Percentiles rank a stretch among this genome's conserved stretches.
phyloP scores from a whole-genome alignment of 148 eudicot genomes.

The Euryodendron excelsum region DNA sequence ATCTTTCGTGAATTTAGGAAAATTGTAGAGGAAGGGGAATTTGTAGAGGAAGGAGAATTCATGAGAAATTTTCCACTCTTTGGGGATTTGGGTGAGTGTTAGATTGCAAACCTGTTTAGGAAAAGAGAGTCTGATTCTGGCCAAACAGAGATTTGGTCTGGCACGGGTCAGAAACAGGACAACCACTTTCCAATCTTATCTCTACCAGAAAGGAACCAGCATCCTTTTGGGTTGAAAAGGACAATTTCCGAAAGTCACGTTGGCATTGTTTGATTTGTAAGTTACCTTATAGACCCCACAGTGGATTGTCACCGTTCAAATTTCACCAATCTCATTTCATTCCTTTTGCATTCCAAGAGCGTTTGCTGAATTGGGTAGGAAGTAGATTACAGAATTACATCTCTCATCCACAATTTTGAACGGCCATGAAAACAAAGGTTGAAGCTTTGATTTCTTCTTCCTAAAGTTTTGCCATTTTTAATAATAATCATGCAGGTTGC shows the following conservation, averaged over 20 bases:
- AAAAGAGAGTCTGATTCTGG: not conserved
- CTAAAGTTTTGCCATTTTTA: not conserved
- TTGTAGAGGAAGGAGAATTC: no score
- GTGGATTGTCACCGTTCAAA: not conserved
- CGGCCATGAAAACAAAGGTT: not conserved
- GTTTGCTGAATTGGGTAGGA: no score
- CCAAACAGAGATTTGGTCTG: not conserved
- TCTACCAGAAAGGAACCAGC: no score
- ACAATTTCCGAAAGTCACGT: not conserved
- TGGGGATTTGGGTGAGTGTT: not conserved
- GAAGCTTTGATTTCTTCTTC: not conserved
- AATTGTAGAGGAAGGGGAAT: no score
- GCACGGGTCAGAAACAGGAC: no score
- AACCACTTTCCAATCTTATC: no score
- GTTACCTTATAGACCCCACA: not conserved
- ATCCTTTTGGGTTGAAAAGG: not conserved
- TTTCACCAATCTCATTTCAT: no score
- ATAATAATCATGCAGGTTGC: slow-evolving; percentile 49
- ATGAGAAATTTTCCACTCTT: no score
- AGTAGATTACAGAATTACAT: no score
- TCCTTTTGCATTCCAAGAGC: no score
- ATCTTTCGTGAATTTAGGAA: no score
- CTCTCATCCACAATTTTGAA: no score
- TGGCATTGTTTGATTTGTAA: not conserved
- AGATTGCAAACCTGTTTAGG: not conserved